Percentiles rank a stretch among this genome's conserved stretches.
Conservation (phyloP, 2,329 filamentous ascomycete genomes). For the Cladosporium sp. region DNA sequence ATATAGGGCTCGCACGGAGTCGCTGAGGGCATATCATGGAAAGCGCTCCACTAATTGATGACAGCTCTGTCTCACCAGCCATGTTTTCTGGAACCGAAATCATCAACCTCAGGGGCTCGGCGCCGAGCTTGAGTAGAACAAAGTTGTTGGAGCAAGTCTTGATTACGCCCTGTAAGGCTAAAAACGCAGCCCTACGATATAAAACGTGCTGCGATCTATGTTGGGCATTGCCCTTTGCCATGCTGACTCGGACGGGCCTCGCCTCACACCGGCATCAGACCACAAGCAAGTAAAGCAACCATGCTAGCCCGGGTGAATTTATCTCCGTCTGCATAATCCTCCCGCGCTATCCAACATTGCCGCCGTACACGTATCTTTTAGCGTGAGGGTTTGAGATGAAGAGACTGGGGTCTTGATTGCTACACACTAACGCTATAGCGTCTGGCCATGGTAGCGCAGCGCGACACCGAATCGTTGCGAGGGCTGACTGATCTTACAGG, state of each 20-base stretch:
- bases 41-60: background rate
- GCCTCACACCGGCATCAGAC: background rate
- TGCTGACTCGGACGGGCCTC: background rate
- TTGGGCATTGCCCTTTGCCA: background rate
- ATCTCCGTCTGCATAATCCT: background rate
- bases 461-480: background rate
- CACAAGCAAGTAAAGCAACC: background rate
- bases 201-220: background rate
- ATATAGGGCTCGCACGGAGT: background rate
- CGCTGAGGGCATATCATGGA: background rate
- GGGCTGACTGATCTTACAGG: background rate
- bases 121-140: constrained; percentile 5
- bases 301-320: background rate
- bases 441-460: constrained; percentile 5
- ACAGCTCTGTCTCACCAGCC: background rate
- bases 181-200: background rate
- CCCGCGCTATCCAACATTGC: background rate
- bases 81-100: background rate
- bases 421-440: background rate
- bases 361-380: background rate
- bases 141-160: constrained; percentile 4
- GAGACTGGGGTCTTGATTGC: constrained; percentile 5
- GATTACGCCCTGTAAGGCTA: constrained; percentile 8
- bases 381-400: background rate
- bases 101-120: constrained; percentile 6